These are phyloP conservation scores for Cladophialophora carrionii DNA, from an alignment of 2,329 filamentous ascomycete species.

Conservation along the genomic window DNA sequence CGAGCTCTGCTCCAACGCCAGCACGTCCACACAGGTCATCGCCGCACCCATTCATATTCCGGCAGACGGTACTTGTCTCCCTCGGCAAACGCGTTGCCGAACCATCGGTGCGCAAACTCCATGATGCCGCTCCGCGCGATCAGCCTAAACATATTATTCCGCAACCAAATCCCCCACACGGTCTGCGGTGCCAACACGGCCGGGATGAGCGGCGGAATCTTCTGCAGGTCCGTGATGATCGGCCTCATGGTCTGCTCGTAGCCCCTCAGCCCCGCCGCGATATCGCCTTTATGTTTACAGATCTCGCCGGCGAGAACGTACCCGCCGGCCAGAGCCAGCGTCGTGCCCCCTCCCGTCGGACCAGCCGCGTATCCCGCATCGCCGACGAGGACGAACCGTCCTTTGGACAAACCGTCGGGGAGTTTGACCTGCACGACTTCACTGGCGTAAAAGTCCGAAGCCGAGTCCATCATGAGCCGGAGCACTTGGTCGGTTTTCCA, in stretches of 20 bases:
- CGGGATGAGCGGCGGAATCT: constrained; percentile 43
- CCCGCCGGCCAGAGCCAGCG: constrained; percentile 46
- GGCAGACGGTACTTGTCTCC: constrained; percentile 45
- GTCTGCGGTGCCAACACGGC: constrained; percentile 52
- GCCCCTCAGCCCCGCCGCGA: constrained; percentile 42
- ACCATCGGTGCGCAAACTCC: constrained; percentile 41
- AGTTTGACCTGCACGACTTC: constrained; percentile 45
- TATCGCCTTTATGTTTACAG: constrained; percentile 38
- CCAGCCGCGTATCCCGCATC: constrained; percentile 52
- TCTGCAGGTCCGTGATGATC: constrained; percentile 44
- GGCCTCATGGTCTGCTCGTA: constrained; percentile 48
- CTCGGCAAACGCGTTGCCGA: constrained; percentile 42
- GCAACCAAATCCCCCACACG: constrained; percentile 51
- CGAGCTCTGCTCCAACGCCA: neutral
- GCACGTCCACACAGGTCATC: constrained; percentile 1
- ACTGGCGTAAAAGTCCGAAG: constrained; percentile 52
- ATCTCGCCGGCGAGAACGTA: constrained; percentile 62
- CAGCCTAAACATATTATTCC: constrained; percentile 50
- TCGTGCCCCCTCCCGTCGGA: constrained; percentile 46
- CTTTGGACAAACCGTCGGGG: constrained; percentile 46
- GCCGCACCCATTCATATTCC: constrained; percentile 45
- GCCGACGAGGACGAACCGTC: constrained; percentile 49
- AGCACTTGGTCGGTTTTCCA: constrained; percentile 48
- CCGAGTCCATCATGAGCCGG: constrained; percentile 38
- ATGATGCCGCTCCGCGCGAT: constrained; percentile 45